Base-by-base conservation (phyloP, 106 monocot species). In the Acorus gramineus region DNA sequence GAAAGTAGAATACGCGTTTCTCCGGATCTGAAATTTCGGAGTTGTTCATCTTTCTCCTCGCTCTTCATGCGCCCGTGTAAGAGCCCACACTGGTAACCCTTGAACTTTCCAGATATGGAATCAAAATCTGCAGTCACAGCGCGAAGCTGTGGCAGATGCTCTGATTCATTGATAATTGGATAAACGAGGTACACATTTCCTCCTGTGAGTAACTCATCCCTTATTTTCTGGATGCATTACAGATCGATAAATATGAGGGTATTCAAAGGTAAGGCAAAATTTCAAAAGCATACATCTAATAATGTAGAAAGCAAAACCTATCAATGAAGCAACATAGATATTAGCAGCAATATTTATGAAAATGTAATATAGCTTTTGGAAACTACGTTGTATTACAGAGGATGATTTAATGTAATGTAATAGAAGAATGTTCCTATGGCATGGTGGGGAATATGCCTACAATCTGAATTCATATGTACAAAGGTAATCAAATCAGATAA, bases 101-200 rank as follows among this genome's bases (percentile, higher is more conserved):
- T 28, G 60, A 98, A 98, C 42, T 80, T 84, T 8, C 68, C 59
- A 14, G 85, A 73, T 70, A 98, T 73, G 44, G 75, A 75, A 1
- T 62, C 74, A 56, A 85, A 67, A 46, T 91, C 92, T 47, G 73
- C 74, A 49, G 64, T 54, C 50, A 83, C 98, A 60, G 91, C 98
- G 65, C 62, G 98, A 28, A 98, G 81, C 68, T 88, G 84, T 2
- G 98, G 98, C 57, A 98, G 53, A 49, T 92, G 87, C 47, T 88
- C 91, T 5, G 98, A 98, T 77, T 98, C 85, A 44, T 84, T 73
- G 12, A 98, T 98, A 28, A 92, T 64, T 63, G 98, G 98, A 60
- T 88, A 98, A 2, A 98, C 98, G 56, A 98, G 81, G 73, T 92
- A 98, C 5, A 98, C 63, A 59, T 84, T 98, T 54, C 98, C 98